phyloP scores from a whole-genome alignment of 2,329 filamentous ascomycete species.

The Trematosphaeria pertusa region DNA sequence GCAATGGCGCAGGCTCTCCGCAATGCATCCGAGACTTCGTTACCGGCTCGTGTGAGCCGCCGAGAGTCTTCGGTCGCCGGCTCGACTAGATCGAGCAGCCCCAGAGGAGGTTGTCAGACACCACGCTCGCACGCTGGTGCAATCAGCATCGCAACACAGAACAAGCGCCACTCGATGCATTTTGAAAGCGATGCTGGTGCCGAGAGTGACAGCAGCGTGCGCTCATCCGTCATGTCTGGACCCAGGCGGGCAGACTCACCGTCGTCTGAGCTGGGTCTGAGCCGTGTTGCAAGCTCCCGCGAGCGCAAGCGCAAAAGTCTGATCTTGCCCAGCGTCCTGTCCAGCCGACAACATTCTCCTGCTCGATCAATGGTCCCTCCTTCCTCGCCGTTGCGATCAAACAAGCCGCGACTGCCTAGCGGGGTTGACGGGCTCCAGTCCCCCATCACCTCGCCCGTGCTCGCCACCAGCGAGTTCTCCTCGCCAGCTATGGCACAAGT shows the following conservation, averaged over 20 bases:
- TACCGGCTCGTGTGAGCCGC: conserved; percentile 54
- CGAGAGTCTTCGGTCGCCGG: conserved; percentile 69
- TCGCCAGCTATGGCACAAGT: conserved; percentile 69
- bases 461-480: conserved; percentile 81
- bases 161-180: conserved; percentile 78
- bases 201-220: conserved; percentile 85
- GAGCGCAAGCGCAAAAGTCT: conserved; percentile 88
- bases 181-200: conserved; percentile 84
- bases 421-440: conserved; percentile 73
- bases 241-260: conserved; percentile 85
- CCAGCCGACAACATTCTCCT: conserved; percentile 87
- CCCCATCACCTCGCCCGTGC: conserved; percentile 87
- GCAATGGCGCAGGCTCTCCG: conserved; percentile 64
- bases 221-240: conserved; percentile 78
- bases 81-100: conserved; percentile 88
- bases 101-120: conserved; percentile 81
- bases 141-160: conserved; percentile 64
- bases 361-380: conserved; percentile 76
- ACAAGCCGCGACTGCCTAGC: conserved; percentile 75
- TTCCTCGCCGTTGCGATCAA: conserved; percentile 84
- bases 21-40: conserved; percentile 59
- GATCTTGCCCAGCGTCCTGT: conserved; percentile 79
- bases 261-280: conserved; percentile 81
- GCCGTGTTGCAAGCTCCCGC: conserved; percentile 77
- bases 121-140: conserved; percentile 79